Percentiles rank a stretch among this genome's conserved stretches.
Conservation (phyloP, 2,329 filamentous ascomycete species). For the Zopfia rhizophila region DNA sequence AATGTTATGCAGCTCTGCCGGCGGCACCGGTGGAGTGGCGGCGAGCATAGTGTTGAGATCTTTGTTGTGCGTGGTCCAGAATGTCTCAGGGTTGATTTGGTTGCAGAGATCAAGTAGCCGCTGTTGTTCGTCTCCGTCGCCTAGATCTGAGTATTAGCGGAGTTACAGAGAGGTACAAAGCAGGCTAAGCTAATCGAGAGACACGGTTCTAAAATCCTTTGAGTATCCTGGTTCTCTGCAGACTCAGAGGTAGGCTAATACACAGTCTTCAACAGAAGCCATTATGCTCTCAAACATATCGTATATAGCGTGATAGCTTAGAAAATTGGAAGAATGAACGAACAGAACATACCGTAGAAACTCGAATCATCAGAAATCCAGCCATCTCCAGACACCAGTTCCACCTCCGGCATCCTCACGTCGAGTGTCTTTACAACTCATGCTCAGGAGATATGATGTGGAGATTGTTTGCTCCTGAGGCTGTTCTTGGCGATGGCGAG, state of each 20-base stretch:
- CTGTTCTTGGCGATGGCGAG: constrained; percentile 22
- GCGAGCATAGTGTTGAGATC: constrained; percentile 37
- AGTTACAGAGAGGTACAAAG: neutral
- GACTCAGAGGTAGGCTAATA: constrained; percentile 8
- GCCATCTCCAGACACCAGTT: constrained; percentile 41
- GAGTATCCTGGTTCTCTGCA: constrained; percentile 4
- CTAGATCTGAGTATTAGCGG: constrained; percentile 25
- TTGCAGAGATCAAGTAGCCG: constrained; percentile 30
- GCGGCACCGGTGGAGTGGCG: constrained; percentile 20
- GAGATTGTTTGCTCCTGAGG: constrained; percentile 6
- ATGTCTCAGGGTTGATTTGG: constrained; percentile 23
- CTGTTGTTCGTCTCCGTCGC: constrained; percentile 40
- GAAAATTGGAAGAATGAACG: neutral
- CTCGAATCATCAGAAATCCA: constrained; percentile 56
- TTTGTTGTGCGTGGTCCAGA: constrained; percentile 32
- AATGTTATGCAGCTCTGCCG: constrained; percentile 58
- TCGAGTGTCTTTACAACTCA: constrained; percentile 7
- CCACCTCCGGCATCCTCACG: constrained; percentile 36
- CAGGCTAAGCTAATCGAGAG: neutral
- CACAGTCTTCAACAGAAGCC: neutral
- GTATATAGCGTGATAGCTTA: neutral
- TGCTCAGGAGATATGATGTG: constrained; percentile 1
- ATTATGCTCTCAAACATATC: constrained; percentile 16
- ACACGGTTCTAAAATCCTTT: neutral
- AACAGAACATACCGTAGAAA: constrained; percentile 58